A percentile compares a stretch with the other conserved stretches of the same genome.
These are phyloP conservation scores for Saccharomycopsis selenospora DNA, from an alignment of 805 yeast species.

Conservation along the genomic window DNA sequence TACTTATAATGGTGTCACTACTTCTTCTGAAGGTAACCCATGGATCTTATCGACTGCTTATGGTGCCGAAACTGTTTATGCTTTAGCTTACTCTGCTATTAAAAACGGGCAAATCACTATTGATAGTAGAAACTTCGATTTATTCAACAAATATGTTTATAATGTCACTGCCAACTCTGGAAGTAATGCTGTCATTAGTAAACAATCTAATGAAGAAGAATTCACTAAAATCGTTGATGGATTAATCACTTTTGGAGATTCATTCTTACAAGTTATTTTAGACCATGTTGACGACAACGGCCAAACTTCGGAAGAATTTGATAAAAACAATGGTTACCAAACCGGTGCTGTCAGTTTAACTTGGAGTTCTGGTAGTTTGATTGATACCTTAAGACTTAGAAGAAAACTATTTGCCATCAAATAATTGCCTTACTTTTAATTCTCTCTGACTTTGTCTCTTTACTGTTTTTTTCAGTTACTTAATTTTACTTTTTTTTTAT, in stretches of 20 bases:
- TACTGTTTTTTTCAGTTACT: too few species aligned
- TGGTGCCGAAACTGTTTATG: conserved; percentile 57
- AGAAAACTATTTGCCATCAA: conserved; percentile 1
- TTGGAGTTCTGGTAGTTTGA: conserved; percentile 65
- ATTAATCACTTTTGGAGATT: conserved; percentile 11
- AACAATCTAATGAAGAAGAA: conserved; percentile 21
- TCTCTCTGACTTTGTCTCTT: too few species aligned
- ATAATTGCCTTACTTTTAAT: too few species aligned
- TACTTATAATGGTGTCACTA: conserved; percentile 66
- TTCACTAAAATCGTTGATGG: background rate
- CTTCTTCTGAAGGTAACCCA: conserved; percentile 72
- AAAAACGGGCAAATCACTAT: background rate
- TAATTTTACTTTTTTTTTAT: too few species aligned
- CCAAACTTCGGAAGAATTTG: conserved; percentile 64
- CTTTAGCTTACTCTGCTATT: conserved; percentile 36
- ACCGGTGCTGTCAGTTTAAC: conserved; percentile 67
- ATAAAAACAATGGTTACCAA: conserved; percentile 57
- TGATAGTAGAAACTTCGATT: conserved; percentile 7
- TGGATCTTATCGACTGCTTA: conserved; percentile 81
- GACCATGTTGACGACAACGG: conserved; percentile 41
- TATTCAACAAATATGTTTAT: conserved; percentile 8
- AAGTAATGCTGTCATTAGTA: conserved; percentile 26
- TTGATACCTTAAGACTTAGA: conserved; percentile 33
- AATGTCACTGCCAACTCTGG: conserved; percentile 7
- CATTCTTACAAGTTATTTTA: conserved; percentile 12